Percentiles rank a stretch among this genome's conserved stretches.
These are phyloP conservation scores for Fraxinus latifolia DNA, from an alignment of 305 asterid genomes.

Conservation along the genomic window DNA sequence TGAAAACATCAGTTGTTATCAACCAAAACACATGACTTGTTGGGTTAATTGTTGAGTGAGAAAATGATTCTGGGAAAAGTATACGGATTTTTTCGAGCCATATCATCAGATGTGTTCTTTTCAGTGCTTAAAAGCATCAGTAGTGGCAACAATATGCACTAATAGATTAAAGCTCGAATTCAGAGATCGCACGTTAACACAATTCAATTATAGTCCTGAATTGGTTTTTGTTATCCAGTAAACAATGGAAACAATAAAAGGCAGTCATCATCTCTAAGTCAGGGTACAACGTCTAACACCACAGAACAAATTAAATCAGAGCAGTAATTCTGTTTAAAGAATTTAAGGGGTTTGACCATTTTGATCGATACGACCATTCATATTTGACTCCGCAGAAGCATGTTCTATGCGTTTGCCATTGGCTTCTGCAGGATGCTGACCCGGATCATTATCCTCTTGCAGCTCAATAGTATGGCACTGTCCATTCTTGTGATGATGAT, in stretches of 20 bases:
- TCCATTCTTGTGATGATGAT: constrained; percentile 28
- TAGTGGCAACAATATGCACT: background rate
- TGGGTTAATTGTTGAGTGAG: background rate
- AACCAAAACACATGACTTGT: background rate
- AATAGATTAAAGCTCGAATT: background rate
- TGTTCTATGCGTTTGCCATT: constrained; percentile 15
- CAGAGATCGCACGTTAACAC: background rate
- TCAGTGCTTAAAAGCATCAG: background rate
- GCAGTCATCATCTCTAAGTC: background rate
- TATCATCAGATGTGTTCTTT: background rate
- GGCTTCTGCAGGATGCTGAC: constrained; percentile 12
- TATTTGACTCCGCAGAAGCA: constrained; percentile 19
- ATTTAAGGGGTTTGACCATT: constrained; percentile 16
- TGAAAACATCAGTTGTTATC: background rate
- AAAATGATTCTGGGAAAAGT: background rate
- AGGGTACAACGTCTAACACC: background rate
- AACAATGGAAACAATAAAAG: background rate
- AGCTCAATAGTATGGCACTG: constrained; percentile 18
- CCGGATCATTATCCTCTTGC: background rate
- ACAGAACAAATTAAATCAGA: background rate
- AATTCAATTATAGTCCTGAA: background rate
- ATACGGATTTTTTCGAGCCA: background rate
- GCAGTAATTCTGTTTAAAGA: background rate
- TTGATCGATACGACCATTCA: constrained; percentile 19
- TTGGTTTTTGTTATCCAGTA: background rate